A percentile compares a stretch with the other conserved stretches of the same genome.
These are phyloP conservation scores for Asterionellopsis glacialis DNA, from an alignment of 108 stramenopile genomes.

Conservation along the genomic window DNA sequence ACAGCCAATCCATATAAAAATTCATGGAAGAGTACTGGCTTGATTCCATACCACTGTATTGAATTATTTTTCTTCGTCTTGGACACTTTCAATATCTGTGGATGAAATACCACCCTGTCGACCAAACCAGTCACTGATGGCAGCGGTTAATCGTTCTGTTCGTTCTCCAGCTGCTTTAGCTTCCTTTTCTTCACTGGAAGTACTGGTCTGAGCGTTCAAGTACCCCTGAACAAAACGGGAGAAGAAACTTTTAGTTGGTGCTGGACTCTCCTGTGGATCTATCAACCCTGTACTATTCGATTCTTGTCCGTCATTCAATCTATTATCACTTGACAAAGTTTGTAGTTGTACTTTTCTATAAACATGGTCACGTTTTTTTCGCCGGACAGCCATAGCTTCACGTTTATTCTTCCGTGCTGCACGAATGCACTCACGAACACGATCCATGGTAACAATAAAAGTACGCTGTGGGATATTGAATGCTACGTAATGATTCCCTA, in stretches of 20 bases:
- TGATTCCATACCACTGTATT: no score
- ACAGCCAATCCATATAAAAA: no score
- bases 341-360: slow-evolving; percentile 22
- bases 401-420: slow-evolving; percentile 72
- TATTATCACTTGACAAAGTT: slow-evolving; percentile 21
- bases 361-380: background rate
- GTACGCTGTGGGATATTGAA: slow-evolving; percentile 81
- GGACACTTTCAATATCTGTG: background rate
- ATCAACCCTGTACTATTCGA: slow-evolving; percentile 7
- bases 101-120: slow-evolving; percentile 17
- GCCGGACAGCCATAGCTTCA: slow-evolving; percentile 37
- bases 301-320: background rate
- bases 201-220: slow-evolving; percentile 20
- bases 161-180: slow-evolving; percentile 5
- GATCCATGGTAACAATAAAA: slow-evolving; percentile 79
- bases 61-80: background rate
- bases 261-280: slow-evolving; percentile 6
- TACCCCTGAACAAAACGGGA: slow-evolving; percentile 85
- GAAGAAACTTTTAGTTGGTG: slow-evolving; percentile 55
- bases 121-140: slow-evolving; percentile 80
- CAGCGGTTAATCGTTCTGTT: slow-evolving; percentile 56
- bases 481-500: slow-evolving; percentile 84
- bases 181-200: slow-evolving; percentile 48
- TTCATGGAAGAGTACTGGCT: no score
- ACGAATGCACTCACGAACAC: slow-evolving; percentile 71